Conservation (phyloP, 306 rosid genomes). For the Rosa chinensis region DNA sequence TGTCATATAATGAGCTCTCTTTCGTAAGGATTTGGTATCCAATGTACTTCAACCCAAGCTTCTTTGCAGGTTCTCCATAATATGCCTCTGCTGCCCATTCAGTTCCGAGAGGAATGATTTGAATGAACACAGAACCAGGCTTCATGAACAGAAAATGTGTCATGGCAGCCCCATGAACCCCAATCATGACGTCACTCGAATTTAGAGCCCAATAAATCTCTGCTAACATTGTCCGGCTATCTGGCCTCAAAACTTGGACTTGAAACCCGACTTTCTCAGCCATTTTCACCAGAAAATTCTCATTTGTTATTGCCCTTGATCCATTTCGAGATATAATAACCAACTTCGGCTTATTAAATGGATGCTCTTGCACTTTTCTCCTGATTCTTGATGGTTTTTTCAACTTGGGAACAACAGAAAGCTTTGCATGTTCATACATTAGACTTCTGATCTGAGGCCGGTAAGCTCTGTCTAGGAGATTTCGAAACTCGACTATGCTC, state of each 20-base stretch:
- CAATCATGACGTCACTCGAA: conserved; percentile 14
- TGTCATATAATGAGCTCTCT: conserved; percentile 16
- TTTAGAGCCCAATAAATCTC: not conserved
- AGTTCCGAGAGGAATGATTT: conserved; percentile 14
- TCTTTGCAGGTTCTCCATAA: conserved; percentile 17
- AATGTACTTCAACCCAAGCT: conserved; percentile 16
- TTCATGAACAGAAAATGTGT: conserved; percentile 20
- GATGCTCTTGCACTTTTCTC: conserved; percentile 10
- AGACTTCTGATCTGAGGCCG: conserved; percentile 54
- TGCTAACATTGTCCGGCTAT: not conserved
- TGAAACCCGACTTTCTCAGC: conserved; percentile 17
- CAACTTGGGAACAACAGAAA: conserved; percentile 23
- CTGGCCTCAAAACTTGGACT: conserved; percentile 4
- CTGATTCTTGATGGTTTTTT: conserved; percentile 24
- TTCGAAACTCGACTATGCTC: conserved; percentile 64
- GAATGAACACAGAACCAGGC: conserved; percentile 18
- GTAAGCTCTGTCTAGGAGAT: conserved; percentile 60
- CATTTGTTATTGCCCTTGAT: conserved; percentile 70
- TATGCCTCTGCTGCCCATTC: conserved; percentile 9
- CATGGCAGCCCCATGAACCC: conserved; percentile 29
- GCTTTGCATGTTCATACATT: conserved; percentile 39
- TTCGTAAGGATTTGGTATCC: conserved; percentile 9
- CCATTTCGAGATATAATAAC: conserved; percentile 68
- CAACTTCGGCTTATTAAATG: conserved; percentile 42
- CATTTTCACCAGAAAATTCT: conserved; percentile 18